Base-by-base conservation (phyloP, 495 filamentous ascomycete species). In the Penicillium psychrofluorescens region DNA sequence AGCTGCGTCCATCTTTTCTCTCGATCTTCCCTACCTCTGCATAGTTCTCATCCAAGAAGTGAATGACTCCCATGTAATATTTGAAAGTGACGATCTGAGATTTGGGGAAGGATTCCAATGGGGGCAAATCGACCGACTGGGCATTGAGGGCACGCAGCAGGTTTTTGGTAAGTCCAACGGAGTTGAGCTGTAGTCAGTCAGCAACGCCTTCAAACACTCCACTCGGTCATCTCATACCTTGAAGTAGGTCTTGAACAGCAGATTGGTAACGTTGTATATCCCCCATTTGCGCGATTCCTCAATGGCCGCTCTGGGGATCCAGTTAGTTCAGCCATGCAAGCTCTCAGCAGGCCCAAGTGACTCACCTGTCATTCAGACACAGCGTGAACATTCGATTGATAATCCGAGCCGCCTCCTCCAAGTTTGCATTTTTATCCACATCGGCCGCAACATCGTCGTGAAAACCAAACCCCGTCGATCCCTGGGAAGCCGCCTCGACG, bases 201-300 rank as follows among this genome's bases (percentile, higher is more conserved):
- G 2, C 13, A 30, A 11, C 22, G 22, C 8, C 14, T 1, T 8
- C 7, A 11, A 2, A 30, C n/a, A 15, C 2, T 36, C 27, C 22
- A 13, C n/a, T 11, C 12, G 12, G 29, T 15, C 1, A n/a, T 7
- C 2, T 8, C 53, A 36, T 62, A 75, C 78, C 70, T 87, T 94
- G 77, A 97, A 98, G 59, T 97, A 95, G 6, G 89, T 96, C 65
- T 96, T 97, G 77, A 98, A 97, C 8, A 95, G 68, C 1, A 97
- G 77, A 54, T 95, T 96, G 46, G 86, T 86, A 33, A 84, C 88
- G 61, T 90, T 85, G 67, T 97, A 98, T 35, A 91, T 80, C 0
- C 87, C 94, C 94, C 94, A 97, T 76, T 97, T 98, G 7, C 94
- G 79, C 0, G 91, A 95, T 36, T 92, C 84, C 57, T 91, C 84